Evolutionary conservation across 306 rosid genomes (phyloP).

Genomic region (Malus sylvestris): DNA sequence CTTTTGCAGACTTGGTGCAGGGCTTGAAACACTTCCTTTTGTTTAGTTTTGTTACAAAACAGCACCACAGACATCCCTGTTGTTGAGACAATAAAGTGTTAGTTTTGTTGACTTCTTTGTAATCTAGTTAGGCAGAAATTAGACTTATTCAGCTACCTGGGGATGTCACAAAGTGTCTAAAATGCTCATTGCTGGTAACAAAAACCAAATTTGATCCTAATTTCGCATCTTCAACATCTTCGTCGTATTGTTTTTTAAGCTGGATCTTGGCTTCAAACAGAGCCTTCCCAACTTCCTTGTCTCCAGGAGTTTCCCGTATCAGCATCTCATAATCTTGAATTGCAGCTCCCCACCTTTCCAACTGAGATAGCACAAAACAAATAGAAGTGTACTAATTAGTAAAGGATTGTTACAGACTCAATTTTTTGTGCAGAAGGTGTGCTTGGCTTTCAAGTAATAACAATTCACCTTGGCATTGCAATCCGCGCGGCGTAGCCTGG

Average conservation of each 20-base stretch:
- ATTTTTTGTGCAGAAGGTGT: neutral
- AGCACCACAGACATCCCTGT: conserved; percentile 91
- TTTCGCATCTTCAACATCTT: conserved; percentile 62
- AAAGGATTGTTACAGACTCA: neutral
- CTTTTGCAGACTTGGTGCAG: conserved; percentile 74
- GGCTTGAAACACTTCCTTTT: conserved; percentile 48
- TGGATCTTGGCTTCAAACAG: conserved; percentile 71
- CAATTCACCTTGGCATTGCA: conserved; percentile 72
- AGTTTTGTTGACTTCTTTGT: neutral
- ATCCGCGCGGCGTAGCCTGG: conserved; percentile 79
- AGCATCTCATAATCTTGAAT: conserved; percentile 80
- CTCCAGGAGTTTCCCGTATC: conserved; percentile 76
- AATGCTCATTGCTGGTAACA: conserved; percentile 69
- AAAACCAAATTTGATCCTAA: conserved; percentile 73
- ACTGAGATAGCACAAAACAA: conserved; percentile 27
- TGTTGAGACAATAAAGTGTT: neutral
- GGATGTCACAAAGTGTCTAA: conserved; percentile 74
- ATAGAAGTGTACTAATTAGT: neutral
- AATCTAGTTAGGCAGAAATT: neutral
- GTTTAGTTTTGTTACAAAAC: conserved; percentile 61
- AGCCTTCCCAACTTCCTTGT: conserved; percentile 85
- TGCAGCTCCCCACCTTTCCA: conserved; percentile 91
- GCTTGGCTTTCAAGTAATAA: neutral
- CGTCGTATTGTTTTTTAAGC: conserved; percentile 59
- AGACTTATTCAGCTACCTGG: conserved; percentile 43